Evolutionary conservation across 768 basidiomycete genomes (phyloP), one percentile per base, ranked within the genome.

Genomic region (Boletellus sp.): DNA sequence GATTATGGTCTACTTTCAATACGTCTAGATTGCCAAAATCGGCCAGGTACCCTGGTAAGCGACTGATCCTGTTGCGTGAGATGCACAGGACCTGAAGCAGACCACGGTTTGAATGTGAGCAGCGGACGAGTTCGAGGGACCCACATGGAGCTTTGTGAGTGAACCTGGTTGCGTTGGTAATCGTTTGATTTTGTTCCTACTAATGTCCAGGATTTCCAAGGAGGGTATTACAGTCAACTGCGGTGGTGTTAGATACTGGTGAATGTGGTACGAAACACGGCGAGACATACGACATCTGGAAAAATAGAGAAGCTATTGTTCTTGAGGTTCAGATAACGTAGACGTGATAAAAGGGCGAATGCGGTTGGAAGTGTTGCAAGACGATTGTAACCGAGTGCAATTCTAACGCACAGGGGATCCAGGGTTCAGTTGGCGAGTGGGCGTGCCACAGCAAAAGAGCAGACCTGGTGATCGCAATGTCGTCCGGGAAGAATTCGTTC

Each of bases 181-280:
- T 42, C 76, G 72, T 64, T 79, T 84, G 58, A 99, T 81, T 70
- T 85, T 90, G 72, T 99, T 99, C 56, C 90, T 84, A 56, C 91
- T 94, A 37, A 99, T 78, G 67, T 99, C 96, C 55, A 99, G 73
- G 51, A 94, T 95, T 70, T 99, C 95, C 47, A 99, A 76, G 6
- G 86, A 85, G 3, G 86, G 82, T 73, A 98, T 83, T 16, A 81
- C 72, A 39, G 89, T 91, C 38, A 96, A 75, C 94, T 95, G 57
- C 12, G 38, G 31, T 19, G 28, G 17, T 19, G 47, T 69, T 28
- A 62, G 56, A 38, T 4, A 22, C 11, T 12, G 24, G 20, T 15
- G 48, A 35, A 31, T 22, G 41, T 19, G 47, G 50, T 35, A 54
- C 44, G 37, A 13, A 38, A 54, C 22, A 28, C 42, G 4, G 35